Percentiles rank a stretch among this genome's conserved stretches.
phyloP scores from a whole-genome alignment of 257 asterid genomes.

The Agastache rugosa region DNA sequence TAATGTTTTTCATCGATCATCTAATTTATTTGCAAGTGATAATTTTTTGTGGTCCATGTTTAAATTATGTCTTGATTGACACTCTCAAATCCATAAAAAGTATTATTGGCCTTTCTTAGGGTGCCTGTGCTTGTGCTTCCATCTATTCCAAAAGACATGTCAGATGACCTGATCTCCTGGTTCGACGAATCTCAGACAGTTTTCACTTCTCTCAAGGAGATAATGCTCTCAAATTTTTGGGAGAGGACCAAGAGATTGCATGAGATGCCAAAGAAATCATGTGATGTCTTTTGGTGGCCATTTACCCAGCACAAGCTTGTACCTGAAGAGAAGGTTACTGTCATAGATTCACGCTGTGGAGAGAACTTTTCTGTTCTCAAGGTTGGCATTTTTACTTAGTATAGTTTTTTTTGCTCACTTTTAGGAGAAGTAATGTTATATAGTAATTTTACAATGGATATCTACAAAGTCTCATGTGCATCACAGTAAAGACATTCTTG shows the following conservation, averaged over 20 bases:
- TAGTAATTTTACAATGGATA: not conserved
- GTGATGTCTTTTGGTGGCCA: slow-evolving; percentile 95
- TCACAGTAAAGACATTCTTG: slow-evolving; percentile 18
- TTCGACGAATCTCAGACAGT: slow-evolving; percentile 69
- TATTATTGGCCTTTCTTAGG: slow-evolving; percentile 49
- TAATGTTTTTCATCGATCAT: not conserved
- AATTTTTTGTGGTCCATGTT: slow-evolving; percentile 18
- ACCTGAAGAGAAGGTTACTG: slow-evolving; percentile 78
- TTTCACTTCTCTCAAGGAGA: slow-evolving; percentile 77
- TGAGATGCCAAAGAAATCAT: slow-evolving; percentile 78
- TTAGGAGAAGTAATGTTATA: slow-evolving; percentile 15
- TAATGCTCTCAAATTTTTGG: slow-evolving; percentile 63
- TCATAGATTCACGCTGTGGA: slow-evolving; percentile 97
- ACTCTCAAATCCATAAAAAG: not conserved
- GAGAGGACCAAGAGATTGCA: slow-evolving; percentile 65
- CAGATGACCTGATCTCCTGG: slow-evolving; percentile 83
- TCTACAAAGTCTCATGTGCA: not conserved
- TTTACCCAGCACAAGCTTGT: slow-evolving; percentile 96
- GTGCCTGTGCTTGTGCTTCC: slow-evolving; percentile 92
- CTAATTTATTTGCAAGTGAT: not conserved
- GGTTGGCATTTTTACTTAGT: slow-evolving; percentile 50
- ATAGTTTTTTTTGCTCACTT: slow-evolving; percentile 10
- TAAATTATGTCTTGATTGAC: not conserved
- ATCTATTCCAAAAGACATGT: slow-evolving; percentile 75
- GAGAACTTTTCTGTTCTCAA: slow-evolving; percentile 86